Percentiles rank a stretch among this genome's conserved stretches.
These are phyloP conservation scores for Udeniomyces megalosporus DNA, from an alignment of 768 basidiomycete genomes.

Conservation along the genomic window DNA sequence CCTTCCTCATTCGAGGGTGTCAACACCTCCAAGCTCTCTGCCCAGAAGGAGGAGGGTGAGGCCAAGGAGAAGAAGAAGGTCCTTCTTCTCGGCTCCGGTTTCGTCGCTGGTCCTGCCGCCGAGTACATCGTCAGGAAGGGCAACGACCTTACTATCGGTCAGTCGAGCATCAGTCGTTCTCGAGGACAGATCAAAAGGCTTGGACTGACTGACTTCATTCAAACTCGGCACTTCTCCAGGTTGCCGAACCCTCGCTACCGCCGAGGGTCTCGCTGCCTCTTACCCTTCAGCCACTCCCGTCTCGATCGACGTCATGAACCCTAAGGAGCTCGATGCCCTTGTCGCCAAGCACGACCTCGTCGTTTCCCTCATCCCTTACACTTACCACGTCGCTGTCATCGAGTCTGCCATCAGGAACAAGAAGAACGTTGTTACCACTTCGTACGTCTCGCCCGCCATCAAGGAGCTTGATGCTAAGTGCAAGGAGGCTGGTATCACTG, in stretches of 20 bases:
- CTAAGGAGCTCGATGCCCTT: constrained; percentile 55
- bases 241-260: constrained; percentile 69
- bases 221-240: too few species aligned
- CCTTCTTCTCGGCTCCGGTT: constrained; percentile 83
- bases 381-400: constrained; percentile 73
- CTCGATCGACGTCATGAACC: constrained; percentile 60
- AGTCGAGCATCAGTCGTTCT: constrained; percentile 18
- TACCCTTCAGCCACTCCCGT: constrained; percentile 57
- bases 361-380: constrained; percentile 93
- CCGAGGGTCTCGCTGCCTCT: constrained; percentile 48
- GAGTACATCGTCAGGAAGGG: constrained; percentile 75
- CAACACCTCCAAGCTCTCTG: constrained; percentile 19
- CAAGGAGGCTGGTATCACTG: constrained; percentile 75
- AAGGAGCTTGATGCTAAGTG: constrained; percentile 63
- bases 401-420: constrained; percentile 76
- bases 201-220: background rate
- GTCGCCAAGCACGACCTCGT: constrained; percentile 81
- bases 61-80: constrained; percentile 39
- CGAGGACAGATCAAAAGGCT: background rate
- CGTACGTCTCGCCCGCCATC: constrained; percentile 85
- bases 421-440: constrained; percentile 79
- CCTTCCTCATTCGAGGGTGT: constrained; percentile 21
- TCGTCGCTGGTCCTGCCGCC: constrained; percentile 88
- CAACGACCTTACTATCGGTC: constrained; percentile 73
- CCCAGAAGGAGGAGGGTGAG: constrained; percentile 8